phyloP scores from a whole-genome alignment of 306 rosid species.

The Abrus pulchellus region DNA sequence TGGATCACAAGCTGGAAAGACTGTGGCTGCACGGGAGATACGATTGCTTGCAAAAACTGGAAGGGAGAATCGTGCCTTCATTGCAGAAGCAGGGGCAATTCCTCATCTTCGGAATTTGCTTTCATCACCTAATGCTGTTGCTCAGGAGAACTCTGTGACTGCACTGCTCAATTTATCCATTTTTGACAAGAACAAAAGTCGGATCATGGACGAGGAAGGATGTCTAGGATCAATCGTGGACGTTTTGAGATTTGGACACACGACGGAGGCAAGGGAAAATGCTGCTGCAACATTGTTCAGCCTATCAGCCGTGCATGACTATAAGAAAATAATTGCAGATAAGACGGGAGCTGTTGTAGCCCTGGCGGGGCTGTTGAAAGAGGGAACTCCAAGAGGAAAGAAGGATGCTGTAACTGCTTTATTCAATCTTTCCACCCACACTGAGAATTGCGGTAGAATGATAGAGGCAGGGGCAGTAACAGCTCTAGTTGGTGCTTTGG shows the following conservation, averaged over 20 bases:
- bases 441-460: conserved; percentile 78
- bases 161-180: conserved; percentile 94
- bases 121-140: conserved; percentile 68
- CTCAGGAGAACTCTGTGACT: conserved; percentile 95
- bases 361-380: conserved; percentile 71
- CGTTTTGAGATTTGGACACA: conserved; percentile 84
- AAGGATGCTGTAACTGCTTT: conserved; percentile 96
- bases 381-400: conserved; percentile 89
- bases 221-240: conserved; percentile 79
- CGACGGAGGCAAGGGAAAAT: conserved; percentile 92
- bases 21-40: conserved; percentile 90
- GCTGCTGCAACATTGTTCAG: conserved; percentile 98
- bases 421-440: conserved; percentile 89
- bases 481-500: conserved; percentile 81
- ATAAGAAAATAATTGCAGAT: conserved; percentile 88
- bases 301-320: conserved; percentile 89
- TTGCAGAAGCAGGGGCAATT: conserved; percentile 96
- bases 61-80: conserved; percentile 82
- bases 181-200: conserved; percentile 83
- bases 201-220: conserved; percentile 82
- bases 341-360: conserved; percentile 82
- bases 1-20: conserved; percentile 68
- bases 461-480: conserved; percentile 80
- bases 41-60: conserved; percentile 92
- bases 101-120: conserved; percentile 77